Percentiles rank a stretch among this genome's conserved stretches.
Conservation (phyloP, 2,329 filamentous ascomycete genomes). For the Microdochium paspali region DNA sequence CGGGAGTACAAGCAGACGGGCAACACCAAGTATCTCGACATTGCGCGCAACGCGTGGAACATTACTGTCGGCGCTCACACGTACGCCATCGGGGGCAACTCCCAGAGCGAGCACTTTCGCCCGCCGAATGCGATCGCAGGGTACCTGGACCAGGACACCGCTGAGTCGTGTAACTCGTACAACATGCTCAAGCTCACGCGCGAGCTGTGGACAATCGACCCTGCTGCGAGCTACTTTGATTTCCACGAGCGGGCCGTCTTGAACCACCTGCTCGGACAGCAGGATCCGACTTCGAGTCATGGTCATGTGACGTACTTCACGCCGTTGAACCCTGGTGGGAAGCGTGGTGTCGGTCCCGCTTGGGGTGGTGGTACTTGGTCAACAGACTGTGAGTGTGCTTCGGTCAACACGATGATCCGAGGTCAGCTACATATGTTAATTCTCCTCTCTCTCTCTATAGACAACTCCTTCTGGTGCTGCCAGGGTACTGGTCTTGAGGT, state of each 20-base stretch:
- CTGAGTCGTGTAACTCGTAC: constrained; percentile 43
- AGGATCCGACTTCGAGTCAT: constrained; percentile 31
- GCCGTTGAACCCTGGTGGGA: constrained; percentile 34
- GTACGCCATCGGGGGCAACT: constrained; percentile 45
- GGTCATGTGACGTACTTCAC: constrained; percentile 46
- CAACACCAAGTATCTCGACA: constrained; percentile 30
- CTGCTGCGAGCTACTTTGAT: constrained; percentile 36
- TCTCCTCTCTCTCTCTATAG: neutral
- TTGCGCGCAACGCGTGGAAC: constrained; percentile 39
- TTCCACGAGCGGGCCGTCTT: constrained; percentile 40
- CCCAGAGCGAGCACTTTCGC: constrained; percentile 42
- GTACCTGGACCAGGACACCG: constrained; percentile 34
- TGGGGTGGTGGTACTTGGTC: constrained; percentile 46
- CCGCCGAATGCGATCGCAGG: constrained; percentile 32
- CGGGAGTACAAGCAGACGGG: constrained; percentile 39
- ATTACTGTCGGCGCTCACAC: constrained; percentile 34
- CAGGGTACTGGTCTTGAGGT: constrained; percentile 37
- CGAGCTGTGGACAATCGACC: constrained; percentile 36
- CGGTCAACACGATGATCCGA: too few species aligned
- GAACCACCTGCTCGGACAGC: constrained; percentile 40
- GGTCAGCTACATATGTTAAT: too few species aligned
- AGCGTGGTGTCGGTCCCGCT: constrained; percentile 37
- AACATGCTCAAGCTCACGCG: constrained; percentile 48
- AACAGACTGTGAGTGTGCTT: constrained; percentile 26
- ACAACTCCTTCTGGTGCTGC: constrained; percentile 44